These are phyloP conservation scores for Botrytis aclada DNA, from an alignment of 2,329 filamentous ascomycete genomes.

Conservation along the genomic window DNA sequence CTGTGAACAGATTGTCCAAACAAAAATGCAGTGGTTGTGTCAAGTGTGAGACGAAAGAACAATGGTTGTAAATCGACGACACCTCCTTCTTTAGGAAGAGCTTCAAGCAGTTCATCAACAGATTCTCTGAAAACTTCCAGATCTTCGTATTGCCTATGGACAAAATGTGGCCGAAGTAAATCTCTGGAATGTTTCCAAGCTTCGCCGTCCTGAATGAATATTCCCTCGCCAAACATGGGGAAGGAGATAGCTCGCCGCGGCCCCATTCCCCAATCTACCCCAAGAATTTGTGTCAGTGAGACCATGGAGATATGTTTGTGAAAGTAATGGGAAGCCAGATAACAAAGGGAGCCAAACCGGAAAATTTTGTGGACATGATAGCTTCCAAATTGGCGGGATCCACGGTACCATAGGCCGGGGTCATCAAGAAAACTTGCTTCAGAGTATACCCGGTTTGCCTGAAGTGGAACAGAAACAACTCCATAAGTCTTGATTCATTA, in stretches of 20 bases:
- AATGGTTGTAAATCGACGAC: constrained; percentile 40
- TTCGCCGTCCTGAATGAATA: constrained; percentile 19
- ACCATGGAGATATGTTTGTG: too few species aligned
- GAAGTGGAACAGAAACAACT: not conserved
- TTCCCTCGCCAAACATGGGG: constrained; percentile 15
- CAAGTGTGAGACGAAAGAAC: constrained; percentile 52
- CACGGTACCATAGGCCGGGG: not conserved
- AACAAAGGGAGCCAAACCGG: too few species aligned
- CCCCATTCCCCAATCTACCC: constrained; percentile 9
- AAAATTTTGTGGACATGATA: too few species aligned
- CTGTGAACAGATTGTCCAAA: constrained; percentile 44
- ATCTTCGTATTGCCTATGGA: constrained; percentile 22
- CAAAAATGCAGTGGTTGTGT: constrained; percentile 53
- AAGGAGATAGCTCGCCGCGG: not conserved
- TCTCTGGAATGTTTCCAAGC: constrained; percentile 18
- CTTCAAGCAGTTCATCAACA: constrained; percentile 22
- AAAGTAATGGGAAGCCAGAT: too few species aligned
- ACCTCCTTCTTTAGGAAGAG: not conserved
- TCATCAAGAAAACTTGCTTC: not conserved
- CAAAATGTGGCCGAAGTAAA: constrained; percentile 12
- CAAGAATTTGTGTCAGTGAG: too few species aligned
- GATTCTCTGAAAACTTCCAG: constrained; percentile 22
- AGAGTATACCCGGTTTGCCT: not conserved
- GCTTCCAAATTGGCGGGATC: not conserved
- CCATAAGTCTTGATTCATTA: not conserved